Evolutionary conservation across 345 rosid genomes (phyloP).

Genomic region (Raphanus sativus): DNA sequence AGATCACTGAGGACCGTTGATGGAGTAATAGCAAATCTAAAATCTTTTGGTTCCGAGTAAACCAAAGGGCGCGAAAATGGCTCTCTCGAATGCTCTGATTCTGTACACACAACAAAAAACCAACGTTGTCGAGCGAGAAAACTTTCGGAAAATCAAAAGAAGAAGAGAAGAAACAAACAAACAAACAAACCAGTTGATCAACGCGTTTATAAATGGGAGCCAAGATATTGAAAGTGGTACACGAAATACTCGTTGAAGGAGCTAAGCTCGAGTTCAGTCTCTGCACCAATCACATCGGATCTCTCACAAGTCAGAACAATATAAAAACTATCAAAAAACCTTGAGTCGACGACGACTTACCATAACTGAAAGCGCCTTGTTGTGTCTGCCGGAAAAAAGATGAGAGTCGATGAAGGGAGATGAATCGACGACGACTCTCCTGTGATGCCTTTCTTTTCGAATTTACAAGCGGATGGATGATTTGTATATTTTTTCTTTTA

Average conservation of each 20-base stretch:
- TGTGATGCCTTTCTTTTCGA: conserved; percentile 29
- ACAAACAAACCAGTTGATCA: conserved; percentile 49
- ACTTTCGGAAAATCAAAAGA: background rate
- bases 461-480: background rate
- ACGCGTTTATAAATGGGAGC: conserved; percentile 82
- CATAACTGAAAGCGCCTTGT: conserved; percentile 29
- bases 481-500: conserved; percentile 1
- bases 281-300: conserved; percentile 22
- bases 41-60: conserved; percentile 55
- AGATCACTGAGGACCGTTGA: conserved; percentile 66
- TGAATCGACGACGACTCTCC: conserved; percentile 26
- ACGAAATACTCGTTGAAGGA: conserved; percentile 47
- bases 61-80: conserved; percentile 56
- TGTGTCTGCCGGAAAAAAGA: conserved; percentile 25
- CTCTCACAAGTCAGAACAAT: background rate
- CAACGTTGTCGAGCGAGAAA: background rate
- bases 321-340: background rate
- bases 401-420: conserved; percentile 12
- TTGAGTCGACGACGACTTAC: background rate
- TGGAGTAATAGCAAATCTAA: conserved; percentile 57
- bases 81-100: conserved; percentile 69
- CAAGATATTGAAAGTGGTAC: conserved; percentile 78
- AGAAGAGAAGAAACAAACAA: background rate
- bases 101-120: conserved; percentile 31
- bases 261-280: conserved; percentile 42